These are phyloP conservation scores for Bipolaris zeicola DNA, from an alignment of 2,329 filamentous ascomycete species.

Conservation along the genomic window DNA sequence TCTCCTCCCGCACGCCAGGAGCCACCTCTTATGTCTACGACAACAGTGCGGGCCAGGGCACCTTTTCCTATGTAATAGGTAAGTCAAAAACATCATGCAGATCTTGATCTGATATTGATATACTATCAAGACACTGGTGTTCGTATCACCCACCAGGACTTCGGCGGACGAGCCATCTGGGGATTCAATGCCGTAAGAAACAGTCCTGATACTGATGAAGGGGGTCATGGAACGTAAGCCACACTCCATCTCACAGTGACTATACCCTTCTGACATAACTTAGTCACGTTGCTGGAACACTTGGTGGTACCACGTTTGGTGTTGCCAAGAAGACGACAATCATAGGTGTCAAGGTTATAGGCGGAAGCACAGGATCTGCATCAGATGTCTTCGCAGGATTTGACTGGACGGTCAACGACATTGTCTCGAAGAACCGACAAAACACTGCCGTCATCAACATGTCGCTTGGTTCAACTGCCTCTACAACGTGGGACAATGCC, in stretches of 20 bases:
- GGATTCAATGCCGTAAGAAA: slow-evolving; percentile 36
- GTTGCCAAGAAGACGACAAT: slow-evolving; percentile 44
- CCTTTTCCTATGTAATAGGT: slow-evolving; percentile 58
- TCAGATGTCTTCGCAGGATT: slow-evolving; percentile 40
- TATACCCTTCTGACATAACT: neutral
- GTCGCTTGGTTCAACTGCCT: slow-evolving; percentile 43
- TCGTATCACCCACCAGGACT: slow-evolving; percentile 55
- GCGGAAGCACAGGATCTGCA: slow-evolving; percentile 19
- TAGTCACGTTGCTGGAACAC: slow-evolving; percentile 41
- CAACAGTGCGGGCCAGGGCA: slow-evolving; percentile 29
- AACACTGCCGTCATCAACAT: slow-evolving; percentile 47
- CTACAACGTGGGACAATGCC: slow-evolving; percentile 41
- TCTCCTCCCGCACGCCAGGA: slow-evolving; percentile 31
- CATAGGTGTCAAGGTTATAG: slow-evolving; percentile 46
- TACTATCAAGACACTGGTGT: slow-evolving; percentile 63
- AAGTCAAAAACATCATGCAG: neutral
- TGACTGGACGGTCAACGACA: slow-evolving; percentile 45
- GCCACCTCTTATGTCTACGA: slow-evolving; percentile 38
- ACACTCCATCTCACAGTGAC: fast-evolving
- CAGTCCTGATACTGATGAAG: slow-evolving; percentile 27
- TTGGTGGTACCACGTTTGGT: slow-evolving; percentile 38
- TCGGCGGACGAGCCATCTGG: slow-evolving; percentile 37
- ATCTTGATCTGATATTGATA: neutral
- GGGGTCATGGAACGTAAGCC: slow-evolving; percentile 38
- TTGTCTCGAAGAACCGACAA: slow-evolving; percentile 34